Percentiles rank a stretch among this genome's conserved stretches.
Conservation (phyloP, 1,284 basidiomycete species). For the Xerocomus cyaneibrunnescens region DNA sequence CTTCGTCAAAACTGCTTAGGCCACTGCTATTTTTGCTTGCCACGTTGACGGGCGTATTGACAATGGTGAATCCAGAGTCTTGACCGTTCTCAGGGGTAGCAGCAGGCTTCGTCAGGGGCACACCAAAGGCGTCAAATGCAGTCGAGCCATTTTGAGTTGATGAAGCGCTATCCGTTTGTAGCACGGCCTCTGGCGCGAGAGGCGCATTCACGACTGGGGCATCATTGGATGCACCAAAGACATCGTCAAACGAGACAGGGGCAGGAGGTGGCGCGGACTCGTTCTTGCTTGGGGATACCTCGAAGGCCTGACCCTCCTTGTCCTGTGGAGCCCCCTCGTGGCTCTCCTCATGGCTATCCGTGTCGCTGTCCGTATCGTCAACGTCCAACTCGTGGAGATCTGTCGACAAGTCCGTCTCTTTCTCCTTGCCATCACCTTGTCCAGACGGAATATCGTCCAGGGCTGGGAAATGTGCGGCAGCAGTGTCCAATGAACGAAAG, state of each 20-base stretch:
- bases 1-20: slow-evolving; percentile 72
- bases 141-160: slow-evolving; percentile 23
- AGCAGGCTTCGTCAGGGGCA: slow-evolving; percentile 23
- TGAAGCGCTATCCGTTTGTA: slow-evolving; percentile 26
- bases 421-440: slow-evolving; percentile 35
- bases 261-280: slow-evolving; percentile 21
- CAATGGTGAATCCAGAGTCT: slow-evolving; percentile 24
- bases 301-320: slow-evolving; percentile 14
- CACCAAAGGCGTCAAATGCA: slow-evolving; percentile 33
- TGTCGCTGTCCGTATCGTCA: slow-evolving; percentile 55
- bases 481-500: slow-evolving; percentile 34
- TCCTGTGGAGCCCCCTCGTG: slow-evolving; percentile 25
- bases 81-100: slow-evolving; percentile 20
- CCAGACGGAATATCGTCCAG: slow-evolving; percentile 40
- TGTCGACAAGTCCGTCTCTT: slow-evolving; percentile 52
- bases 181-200: slow-evolving; percentile 7
- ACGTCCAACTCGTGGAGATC: slow-evolving; percentile 65
- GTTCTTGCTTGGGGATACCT: slow-evolving; percentile 23
- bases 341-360: slow-evolving; percentile 53
- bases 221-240: slow-evolving; percentile 29
- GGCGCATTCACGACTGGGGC: background rate
- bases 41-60: slow-evolving; percentile 19
- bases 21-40: slow-evolving; percentile 38
- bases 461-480: slow-evolving; percentile 44
- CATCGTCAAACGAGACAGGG: slow-evolving; percentile 32